Base-by-base conservation (phyloP, 78 protist species). In the Cavenderia fasciculata region DNA sequence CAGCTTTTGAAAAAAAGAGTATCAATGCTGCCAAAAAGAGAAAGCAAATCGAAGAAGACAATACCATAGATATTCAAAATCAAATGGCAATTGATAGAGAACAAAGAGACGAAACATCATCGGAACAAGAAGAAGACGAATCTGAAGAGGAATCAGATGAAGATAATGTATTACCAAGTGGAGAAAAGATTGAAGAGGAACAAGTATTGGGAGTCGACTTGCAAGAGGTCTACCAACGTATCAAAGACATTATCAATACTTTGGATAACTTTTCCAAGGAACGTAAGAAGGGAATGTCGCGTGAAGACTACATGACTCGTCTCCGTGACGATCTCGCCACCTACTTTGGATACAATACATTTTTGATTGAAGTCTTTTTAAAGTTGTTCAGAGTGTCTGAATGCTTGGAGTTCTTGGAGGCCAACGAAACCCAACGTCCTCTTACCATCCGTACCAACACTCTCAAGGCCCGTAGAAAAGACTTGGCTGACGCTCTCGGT, bases 401-500 rank as follows among this genome's bases (percentile, higher is more conserved):
- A 78, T 56, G 74, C 23, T 11, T 95, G 40, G 97, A 87, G 25
- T 96, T 94, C 77, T 61, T 98, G 33, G 99, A 98, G 69, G 98
- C 99, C 25, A 74, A 66, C 71, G 99, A 99, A 63, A 46, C 29
- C 66, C 99, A 87, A 51, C 92, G 99, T 14, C 99, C 99, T 21
- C 47, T 97, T 14, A 96, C 99, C 23, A 96, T 99, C 77, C 97
- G 99, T 34, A 56, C 96, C 41, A 99, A 99, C 92, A 97, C 99
- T 18, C 93, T 99, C 59, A 96, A 96, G 72, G 73, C 97, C 16
- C 51, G 94, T 8, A 87, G 99, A 2, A 63, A 96, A 14, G 99
- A 97, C 29, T 69, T 99, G 7, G 96, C 95, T 0, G 96, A 97
- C 23, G 69, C 59, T 18, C 94, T 98, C 21, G 92, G 74, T 51